Evolutionary conservation across 345 rosid genomes (phyloP).

Genomic region (Arabis alpina): DNA sequence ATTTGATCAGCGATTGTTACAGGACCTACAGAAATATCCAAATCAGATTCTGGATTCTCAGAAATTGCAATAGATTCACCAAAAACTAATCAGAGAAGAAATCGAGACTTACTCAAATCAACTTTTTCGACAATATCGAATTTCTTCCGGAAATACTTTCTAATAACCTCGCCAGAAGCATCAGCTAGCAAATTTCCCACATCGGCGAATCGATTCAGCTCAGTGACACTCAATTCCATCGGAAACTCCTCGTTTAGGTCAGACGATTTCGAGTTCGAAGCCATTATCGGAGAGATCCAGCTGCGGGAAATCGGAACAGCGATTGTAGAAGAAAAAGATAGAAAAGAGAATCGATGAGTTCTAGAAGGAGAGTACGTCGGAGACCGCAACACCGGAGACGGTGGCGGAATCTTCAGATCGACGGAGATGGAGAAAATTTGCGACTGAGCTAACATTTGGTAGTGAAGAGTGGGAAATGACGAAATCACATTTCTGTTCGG

Average conservation of each 20-base stretch:
- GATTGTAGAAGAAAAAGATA: conserved; percentile 5
- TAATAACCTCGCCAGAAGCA: conserved; percentile 88
- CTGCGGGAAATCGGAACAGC: conserved; percentile 16
- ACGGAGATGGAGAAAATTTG: conserved; percentile 24
- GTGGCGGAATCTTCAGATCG: conserved; percentile 34
- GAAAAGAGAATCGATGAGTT: neutral
- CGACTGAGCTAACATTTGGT: conserved; percentile 42
- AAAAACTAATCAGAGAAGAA: neutral
- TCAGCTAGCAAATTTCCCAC: conserved; percentile 77
- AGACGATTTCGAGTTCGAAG: conserved; percentile 42
- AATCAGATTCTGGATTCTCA: neutral
- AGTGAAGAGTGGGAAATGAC: neutral
- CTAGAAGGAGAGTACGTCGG: neutral
- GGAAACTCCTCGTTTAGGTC: conserved; percentile 9
- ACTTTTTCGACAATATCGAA: conserved; percentile 83
- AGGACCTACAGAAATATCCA: conserved; percentile 66
- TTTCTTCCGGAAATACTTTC: conserved; percentile 77
- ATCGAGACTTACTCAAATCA: conserved; percentile 63
- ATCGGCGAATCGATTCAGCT: conserved; percentile 56
- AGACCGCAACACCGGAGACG: conserved; percentile 36
- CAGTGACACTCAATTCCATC: conserved; percentile 30
- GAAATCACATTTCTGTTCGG: too few relatives aligned
- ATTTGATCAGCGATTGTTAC: conserved; percentile 91
- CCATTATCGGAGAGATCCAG: conserved; percentile 42
- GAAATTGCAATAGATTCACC: neutral